A percentile compares a stretch with the other conserved stretches of the same genome.
phyloP scores from a whole-genome alignment of 2,329 filamentous ascomycete genomes.

The Aspergillus sp. region DNA sequence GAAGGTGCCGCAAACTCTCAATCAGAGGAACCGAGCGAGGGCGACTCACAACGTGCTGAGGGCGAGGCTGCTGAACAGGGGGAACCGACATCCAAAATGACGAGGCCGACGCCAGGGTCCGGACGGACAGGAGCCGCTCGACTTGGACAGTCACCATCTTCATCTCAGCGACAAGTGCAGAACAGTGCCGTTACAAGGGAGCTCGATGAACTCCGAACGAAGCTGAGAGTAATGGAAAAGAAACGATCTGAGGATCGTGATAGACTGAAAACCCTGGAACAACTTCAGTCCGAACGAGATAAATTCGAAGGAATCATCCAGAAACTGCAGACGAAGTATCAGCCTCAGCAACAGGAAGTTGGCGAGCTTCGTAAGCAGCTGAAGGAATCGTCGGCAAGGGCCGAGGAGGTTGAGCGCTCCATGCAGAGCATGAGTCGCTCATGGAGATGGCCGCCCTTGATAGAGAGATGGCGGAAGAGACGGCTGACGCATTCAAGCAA shows the following conservation, averaged over 20 bases:
- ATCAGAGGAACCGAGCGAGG: constrained; percentile 22
- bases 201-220: constrained; percentile 80
- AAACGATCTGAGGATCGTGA: constrained; percentile 80
- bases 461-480: constrained; percentile 93
- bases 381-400: constrained; percentile 62
- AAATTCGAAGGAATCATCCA: constrained; percentile 70
- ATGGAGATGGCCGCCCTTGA: constrained; percentile 84
- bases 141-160: constrained; percentile 19
- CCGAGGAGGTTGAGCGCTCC: constrained; percentile 63
- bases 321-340: constrained; percentile 81
- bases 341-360: constrained; percentile 73
- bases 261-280: constrained; percentile 68
- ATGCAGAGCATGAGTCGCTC: constrained; percentile 75
- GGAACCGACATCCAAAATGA: constrained; percentile 12
- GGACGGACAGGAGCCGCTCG: constrained; percentile 15
- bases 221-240: constrained; percentile 76
- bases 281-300: constrained; percentile 51
- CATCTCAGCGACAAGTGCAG: constrained; percentile 36
- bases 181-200: constrained; percentile 51
- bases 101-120: constrained; percentile 16
- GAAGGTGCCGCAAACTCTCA: constrained; percentile 16
- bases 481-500: constrained; percentile 67
- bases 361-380: constrained; percentile 64
- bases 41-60: constrained; percentile 16
- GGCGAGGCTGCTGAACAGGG: constrained; percentile 13